Base-by-base conservation (phyloP, 495 filamentous ascomycete genomes). In the Annulohypoxylon nitens region DNA sequence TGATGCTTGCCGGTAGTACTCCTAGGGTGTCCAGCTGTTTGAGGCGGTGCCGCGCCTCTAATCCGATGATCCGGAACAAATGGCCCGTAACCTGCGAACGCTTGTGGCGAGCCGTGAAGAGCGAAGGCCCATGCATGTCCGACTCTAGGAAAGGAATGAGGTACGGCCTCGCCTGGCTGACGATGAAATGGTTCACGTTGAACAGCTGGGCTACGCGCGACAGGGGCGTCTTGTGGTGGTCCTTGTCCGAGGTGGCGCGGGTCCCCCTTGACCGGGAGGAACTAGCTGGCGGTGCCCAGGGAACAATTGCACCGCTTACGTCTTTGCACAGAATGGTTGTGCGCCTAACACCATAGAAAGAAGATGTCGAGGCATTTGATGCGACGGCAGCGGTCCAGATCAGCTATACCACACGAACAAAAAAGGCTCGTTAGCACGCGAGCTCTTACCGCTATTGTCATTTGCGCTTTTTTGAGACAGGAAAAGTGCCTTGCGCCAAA, bases 341-440 rank as follows among this genome's bases (percentile, higher is more conserved):
- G 9, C 91, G 87, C 12, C 79, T 76, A 36, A 66, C 83, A 14
- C 83, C 86, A 78, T 93, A 91, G 58, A 93, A 81, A 5, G 90
- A 83, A 2, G 87, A 82, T 2, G 90, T 88, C 1, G 93, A 92
- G 20, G 92, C 92, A 75, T 97, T 98, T 45, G 95, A 97, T 39
- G 95, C 95, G 12, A 96, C 87, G 4, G 95, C 95, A 2, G 95
- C 95, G 7, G 95, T 96, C 93, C 94, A 95, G 74, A 98, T 93
- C 30, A 98, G 85, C 89, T 91, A 33, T 4, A 16, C 10, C 41
- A 12, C 41, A 45, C 43, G n/a, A 16, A 47, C 43, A 5, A 43
- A 43, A 34, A 47, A 34, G 53, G 51, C 62, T 37, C 34, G 75
- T 71, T 70, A 73, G 69, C 62, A 45, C 25, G 25, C 25, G 25